Evolutionary conservation across 345 rosid species (phyloP), one percentile per base, ranked within the genome.

Genomic region (Crucihimalaya himalaica): DNA sequence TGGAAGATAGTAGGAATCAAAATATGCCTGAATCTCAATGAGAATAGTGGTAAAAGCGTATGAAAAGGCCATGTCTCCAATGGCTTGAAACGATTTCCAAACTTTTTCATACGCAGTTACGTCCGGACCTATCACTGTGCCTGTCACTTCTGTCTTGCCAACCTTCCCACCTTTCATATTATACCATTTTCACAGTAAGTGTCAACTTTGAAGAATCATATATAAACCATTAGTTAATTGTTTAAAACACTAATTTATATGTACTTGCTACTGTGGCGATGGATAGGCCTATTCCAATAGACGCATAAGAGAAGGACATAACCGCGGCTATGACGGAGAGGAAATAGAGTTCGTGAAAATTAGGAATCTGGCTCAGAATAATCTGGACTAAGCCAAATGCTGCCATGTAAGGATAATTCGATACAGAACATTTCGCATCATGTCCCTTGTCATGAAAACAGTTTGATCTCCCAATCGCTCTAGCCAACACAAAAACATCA

Each of bases 61-160:
- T 28, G 97, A 83, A 79, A 94, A 94, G 15, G 98, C 96, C 62
- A 94, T 83, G 62, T 94, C 85, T 3, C 98, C 97, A 9, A 91
- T 68, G 1, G 98, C 92, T 70, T 85, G 95, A 74, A 94, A 89
- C 21, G 78, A 19, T 39, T 45, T 84, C 98, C 96, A 91, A 9
- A 94, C 79, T 81, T 94, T 94, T 62, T 89, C 84, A 3, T 85
- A 70, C 40, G 84, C 86, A 18, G 92, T 48, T 76, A 91, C 91
- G 53, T 89, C 91, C 20, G 86, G 86, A 0, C 93, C 95, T 27
- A 89, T 80, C 8, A 66, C 65, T 8, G 75, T 68, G 2, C 98
- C 97, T 0, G 92, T 89, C 40, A 88, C 11, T 54, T 54, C 62
- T 35, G 91, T 89, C 80, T 79, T 86, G 35, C 51, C 83, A 35